Conservation (phyloP, 768 basidiomycete species). For the Pleurotus salmoneostramineus region DNA sequence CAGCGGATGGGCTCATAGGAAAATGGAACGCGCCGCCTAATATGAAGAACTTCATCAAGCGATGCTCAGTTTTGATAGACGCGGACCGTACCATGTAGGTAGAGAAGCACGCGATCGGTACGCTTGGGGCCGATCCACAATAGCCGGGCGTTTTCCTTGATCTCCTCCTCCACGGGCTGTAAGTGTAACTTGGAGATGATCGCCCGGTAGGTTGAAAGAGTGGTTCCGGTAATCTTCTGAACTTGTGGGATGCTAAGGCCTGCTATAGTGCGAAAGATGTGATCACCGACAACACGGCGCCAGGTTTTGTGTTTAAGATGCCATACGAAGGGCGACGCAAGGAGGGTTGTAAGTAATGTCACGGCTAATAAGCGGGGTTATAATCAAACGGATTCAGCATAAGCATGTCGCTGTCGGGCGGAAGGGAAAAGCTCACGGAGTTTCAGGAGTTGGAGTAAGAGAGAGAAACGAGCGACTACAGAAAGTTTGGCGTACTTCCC, state of each 20-base stretch:
- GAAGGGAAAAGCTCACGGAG: neutral
- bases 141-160: constrained; percentile 21
- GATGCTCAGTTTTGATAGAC: neutral
- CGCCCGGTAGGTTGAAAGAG: constrained; percentile 4
- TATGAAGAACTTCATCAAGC: neutral
- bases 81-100: constrained; percentile 22
- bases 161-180: constrained; percentile 19
- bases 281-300: neutral
- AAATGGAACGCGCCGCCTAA: constrained; percentile 28
- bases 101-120: constrained; percentile 26
- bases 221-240: neutral
- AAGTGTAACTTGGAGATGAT: constrained; percentile 4
- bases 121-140: constrained; percentile 28
- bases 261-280: neutral
- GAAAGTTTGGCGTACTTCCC: neutral
- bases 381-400: neutral
- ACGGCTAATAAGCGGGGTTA: neutral
- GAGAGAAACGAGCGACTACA: neutral
- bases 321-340: neutral
- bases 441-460: neutral
- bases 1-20: constrained; percentile 14
- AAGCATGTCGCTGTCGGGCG: too few relatives aligned
- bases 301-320: neutral
- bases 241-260: neutral
- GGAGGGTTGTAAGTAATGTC: neutral